phyloP scores from a whole-genome alignment of 225 moss, liverwort and hornwort genomes.

The Sphagnum contortum region DNA sequence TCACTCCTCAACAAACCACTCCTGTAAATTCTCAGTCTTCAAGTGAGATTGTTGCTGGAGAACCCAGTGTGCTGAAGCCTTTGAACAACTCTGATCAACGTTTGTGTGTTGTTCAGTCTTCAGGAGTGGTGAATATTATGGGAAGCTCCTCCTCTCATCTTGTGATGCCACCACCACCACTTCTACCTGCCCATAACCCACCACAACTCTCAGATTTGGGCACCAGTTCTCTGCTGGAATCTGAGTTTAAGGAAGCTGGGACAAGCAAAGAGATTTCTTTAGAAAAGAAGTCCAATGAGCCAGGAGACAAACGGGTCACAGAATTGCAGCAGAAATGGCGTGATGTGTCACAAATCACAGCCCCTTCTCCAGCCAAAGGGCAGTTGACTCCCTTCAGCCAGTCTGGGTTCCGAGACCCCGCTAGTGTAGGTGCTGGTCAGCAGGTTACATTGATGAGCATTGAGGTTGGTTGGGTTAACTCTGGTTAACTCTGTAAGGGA shows the following conservation, averaged over 20 bases:
- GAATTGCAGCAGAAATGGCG: conserved; percentile 56
- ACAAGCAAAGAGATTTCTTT: too few relatives aligned
- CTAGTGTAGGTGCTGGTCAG: conserved; percentile 83
- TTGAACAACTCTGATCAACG: background rate
- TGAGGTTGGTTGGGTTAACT: conserved; percentile 36
- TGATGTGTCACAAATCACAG: conserved; percentile 94
- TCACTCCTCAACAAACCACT: conserved; percentile 18
- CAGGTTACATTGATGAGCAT: conserved; percentile 91
- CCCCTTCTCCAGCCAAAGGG: conserved; percentile 50
- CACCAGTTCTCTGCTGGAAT: too few relatives aligned
- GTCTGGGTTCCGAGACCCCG: conserved; percentile 93
- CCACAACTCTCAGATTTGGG: too few relatives aligned
- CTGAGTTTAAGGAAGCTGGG: too few relatives aligned
- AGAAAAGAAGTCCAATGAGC: too few relatives aligned
- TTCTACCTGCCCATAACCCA: too few relatives aligned
- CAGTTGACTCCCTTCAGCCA: conserved; percentile 90
- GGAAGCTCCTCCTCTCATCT: too few relatives aligned
- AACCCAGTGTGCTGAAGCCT: background rate
- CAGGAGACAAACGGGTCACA: conserved; percentile 9
- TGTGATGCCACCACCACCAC: too few relatives aligned
- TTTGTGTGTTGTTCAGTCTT: too few relatives aligned
- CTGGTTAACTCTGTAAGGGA: too few relatives aligned
- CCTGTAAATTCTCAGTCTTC: conserved; percentile 10
- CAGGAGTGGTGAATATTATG: too few relatives aligned
- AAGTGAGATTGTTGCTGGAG: conserved; percentile 8